Conservation (phyloP, 176 grass and related monocot genomes). For the Panicum miliaceum region DNA sequence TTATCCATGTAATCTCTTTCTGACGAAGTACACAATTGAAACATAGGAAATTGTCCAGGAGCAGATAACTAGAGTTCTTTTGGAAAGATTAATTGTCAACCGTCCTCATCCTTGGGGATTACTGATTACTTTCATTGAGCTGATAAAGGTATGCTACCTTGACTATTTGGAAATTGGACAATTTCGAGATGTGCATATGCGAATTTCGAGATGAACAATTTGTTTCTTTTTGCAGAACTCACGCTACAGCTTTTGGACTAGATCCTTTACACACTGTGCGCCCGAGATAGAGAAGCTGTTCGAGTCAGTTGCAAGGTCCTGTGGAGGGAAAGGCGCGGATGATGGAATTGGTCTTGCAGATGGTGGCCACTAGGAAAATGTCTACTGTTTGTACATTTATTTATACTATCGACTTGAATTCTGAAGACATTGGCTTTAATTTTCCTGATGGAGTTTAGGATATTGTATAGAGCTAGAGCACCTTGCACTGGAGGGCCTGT, state of each 20-base stretch:
- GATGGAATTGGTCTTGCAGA: slow-evolving; percentile 61
- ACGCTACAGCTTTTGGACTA: slow-evolving; percentile 88
- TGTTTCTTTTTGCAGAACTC: slow-evolving; percentile 62
- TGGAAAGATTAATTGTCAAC: slow-evolving; percentile 92
- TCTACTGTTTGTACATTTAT: not conserved
- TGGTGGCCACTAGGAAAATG: slow-evolving; percentile 54
- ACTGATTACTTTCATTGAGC: slow-evolving; percentile 93
- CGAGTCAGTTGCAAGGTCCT: slow-evolving; percentile 87
- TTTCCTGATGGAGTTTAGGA: not conserved
- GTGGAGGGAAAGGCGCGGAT: slow-evolving; percentile 71
- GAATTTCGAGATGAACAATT: not conserved
- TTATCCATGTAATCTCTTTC: slow-evolving; percentile 2
- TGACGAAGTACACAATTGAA: slow-evolving; percentile 7
- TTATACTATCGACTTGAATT: not conserved
- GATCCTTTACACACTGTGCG: slow-evolving; percentile 74
- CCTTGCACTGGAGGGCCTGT: not conserved
- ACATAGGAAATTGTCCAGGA: slow-evolving; percentile 88
- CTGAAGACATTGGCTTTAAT: not conserved
- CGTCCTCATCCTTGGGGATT: slow-evolving; percentile 95
- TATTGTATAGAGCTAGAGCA: not conserved
- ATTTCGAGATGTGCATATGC: not conserved
- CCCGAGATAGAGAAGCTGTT: slow-evolving; percentile 94
- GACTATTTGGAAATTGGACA: not conserved
- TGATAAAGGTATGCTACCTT: slow-evolving; percentile 76
- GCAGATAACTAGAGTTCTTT: slow-evolving; percentile 95